phyloP scores from a whole-genome alignment of 495 filamentous ascomycete genomes.

The Ramalina peruviana region DNA sequence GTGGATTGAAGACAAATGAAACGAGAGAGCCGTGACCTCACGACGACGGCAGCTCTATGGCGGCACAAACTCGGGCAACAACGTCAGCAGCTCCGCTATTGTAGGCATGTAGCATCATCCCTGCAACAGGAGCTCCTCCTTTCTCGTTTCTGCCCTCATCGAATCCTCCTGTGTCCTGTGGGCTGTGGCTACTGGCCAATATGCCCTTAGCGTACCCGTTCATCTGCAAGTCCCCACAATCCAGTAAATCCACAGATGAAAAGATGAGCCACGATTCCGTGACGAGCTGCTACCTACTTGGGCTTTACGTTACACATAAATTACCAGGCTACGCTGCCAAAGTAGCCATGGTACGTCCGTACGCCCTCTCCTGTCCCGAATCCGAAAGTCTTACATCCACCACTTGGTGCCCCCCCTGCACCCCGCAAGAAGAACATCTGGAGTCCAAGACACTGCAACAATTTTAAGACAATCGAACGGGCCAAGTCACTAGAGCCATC shows the following conservation, averaged over 20 bases:
- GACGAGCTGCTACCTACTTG: not conserved
- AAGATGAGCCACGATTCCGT: not conserved
- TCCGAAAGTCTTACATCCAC: not conserved
- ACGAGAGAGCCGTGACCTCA: no score
- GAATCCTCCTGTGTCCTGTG: no score
- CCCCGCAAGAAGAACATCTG: not conserved
- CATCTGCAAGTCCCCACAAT: not conserved
- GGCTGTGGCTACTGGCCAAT: not conserved
- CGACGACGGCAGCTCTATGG: no score
- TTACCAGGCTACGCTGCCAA: not conserved
- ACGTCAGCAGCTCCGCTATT: no score
- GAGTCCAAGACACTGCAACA: no score
- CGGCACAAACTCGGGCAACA: no score
- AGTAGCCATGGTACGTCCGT: not conserved
- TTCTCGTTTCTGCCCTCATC: no score
- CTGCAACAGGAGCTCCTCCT: no score
- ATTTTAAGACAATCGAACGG: no score
- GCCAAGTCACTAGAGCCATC: no score
- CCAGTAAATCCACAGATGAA: not conserved
- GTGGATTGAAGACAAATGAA: not conserved
- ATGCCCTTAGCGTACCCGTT: not conserved
- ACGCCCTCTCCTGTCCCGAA: not conserved
- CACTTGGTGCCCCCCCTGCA: not conserved
- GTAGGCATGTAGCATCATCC: no score
- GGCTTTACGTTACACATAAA: not conserved